phyloP scores from a whole-genome alignment of 2,329 filamentous ascomycete species.

The Fusarium odoratissimum region DNA sequence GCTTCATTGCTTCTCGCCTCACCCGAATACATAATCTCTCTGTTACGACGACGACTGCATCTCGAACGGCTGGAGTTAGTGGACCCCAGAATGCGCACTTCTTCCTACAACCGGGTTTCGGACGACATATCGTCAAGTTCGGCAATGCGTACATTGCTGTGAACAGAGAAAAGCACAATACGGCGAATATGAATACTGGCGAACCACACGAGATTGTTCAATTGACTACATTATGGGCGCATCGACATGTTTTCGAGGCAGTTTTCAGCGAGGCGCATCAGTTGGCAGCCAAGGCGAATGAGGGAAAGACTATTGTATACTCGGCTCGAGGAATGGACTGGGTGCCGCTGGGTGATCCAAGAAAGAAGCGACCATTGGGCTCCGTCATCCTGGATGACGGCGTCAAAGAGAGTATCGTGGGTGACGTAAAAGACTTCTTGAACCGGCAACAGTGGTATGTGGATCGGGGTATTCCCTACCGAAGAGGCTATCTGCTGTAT shows the following conservation, averaged over 20 bases:
- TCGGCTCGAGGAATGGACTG: conserved; percentile 87
- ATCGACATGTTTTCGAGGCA: conserved; percentile 89
- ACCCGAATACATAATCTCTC: conserved; percentile 71
- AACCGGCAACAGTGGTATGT: conserved; percentile 86
- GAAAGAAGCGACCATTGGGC: conserved; percentile 85
- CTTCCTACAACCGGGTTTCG: conserved; percentile 89
- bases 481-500: conserved; percentile 88
- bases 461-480: conserved; percentile 93
- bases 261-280: conserved; percentile 89
- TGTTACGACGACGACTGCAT: conserved; percentile 69
- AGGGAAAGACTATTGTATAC: conserved; percentile 95
- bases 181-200: conserved; percentile 83
- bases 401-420: conserved; percentile 82
- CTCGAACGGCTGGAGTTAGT: conserved; percentile 67
- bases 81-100: conserved; percentile 83
- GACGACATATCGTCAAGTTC: conserved; percentile 88
- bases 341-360: conserved; percentile 84
- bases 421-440: conserved; percentile 86
- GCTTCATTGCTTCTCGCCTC: conserved; percentile 67
- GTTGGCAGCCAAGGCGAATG: conserved; percentile 80
- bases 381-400: conserved; percentile 90
- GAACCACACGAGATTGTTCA: conserved; percentile 95
- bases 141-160: conserved; percentile 89
- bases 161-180: conserved; percentile 85
- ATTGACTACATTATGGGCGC: conserved; percentile 89